Evolutionary conservation across 164 flowering plant species (phyloP).

Genomic region (Litsea cubeba): DNA sequence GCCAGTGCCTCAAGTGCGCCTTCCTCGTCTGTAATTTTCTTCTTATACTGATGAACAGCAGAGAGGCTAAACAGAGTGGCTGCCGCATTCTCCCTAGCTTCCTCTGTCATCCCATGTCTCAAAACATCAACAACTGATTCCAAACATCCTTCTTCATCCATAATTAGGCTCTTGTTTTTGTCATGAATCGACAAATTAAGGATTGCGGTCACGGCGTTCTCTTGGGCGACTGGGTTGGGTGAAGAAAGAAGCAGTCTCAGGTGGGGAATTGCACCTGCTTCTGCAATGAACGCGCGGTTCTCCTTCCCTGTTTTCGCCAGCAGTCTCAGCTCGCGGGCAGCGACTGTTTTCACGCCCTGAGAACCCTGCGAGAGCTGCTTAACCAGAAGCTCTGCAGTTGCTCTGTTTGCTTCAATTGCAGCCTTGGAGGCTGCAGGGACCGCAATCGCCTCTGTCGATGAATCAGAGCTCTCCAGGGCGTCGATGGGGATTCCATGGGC

Average conservation of each 20-base stretch:
- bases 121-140: constrained; percentile 64
- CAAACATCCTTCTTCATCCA: constrained; percentile 78
- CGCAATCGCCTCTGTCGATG: constrained; percentile 33
- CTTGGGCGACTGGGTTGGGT: constrained; percentile 61
- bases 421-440: constrained; percentile 50
- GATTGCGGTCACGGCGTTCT: constrained; percentile 92
- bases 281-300: constrained; percentile 89
- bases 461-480: constrained; percentile 41
- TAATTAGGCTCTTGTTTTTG: constrained; percentile 69
- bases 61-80: constrained; percentile 95
- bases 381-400: constrained; percentile 67
- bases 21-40: constrained; percentile 57
- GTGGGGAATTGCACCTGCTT: constrained; percentile 92
- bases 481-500: constrained; percentile 61
- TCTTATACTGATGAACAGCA: constrained; percentile 82
- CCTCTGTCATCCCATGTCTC: constrained; percentile 60
- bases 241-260: constrained; percentile 59
- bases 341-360: constrained; percentile 50
- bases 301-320: constrained; percentile 82
- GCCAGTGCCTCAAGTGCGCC: constrained; percentile 80
- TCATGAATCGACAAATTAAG: constrained; percentile 86
- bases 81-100: constrained; percentile 94
- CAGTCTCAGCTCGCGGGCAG: constrained; percentile 76
- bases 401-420: constrained; percentile 71
- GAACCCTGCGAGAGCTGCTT: constrained; percentile 56